Evolutionary conservation across 148 eudicot genomes (phyloP), one percentile per base, ranked within the genome.

Genomic region (Dysphania ambrosioides): DNA sequence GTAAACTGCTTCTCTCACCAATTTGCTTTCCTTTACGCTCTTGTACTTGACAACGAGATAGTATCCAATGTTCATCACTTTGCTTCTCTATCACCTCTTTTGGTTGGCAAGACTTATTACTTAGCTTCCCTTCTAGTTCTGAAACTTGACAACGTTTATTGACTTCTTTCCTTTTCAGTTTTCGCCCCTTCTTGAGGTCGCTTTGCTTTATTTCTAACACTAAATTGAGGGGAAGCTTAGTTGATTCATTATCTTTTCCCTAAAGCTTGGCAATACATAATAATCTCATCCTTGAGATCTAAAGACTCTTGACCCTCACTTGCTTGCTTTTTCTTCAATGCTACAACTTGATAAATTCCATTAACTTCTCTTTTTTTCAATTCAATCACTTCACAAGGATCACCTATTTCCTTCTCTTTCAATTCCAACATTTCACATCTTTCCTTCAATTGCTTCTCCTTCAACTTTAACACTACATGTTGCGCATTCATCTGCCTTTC

Each of bases 151-250:
- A 19, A 24, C 58, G 75, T 9, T 49, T 69, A 31, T 40, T 13
- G 3, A 75, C 8, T 58, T 63, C 49, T 36, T 56, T 70, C 61
- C 64, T 79, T 64, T 64, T 75, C 42, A 61, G 49, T 58, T 69
- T 42, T 49, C 69, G 63, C 16, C 12, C 71, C 58, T n/a, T n/a
- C n/a, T n/a, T n/a, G n/a, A n/a, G n/a, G n/a, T n/a, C n/a, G n/a
- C n/a, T n/a, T n/a, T n/a, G n/a, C n/a, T n/a, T n/a, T n/a, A n/a
- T n/a, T n/a, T n/a, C n/a, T n/a, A n/a, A n/a, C n/a, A n/a, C n/a
- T n/a, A n/a, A n/a, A n/a, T n/a, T n/a, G n/a, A n/a, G n/a, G n/a
- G n/a, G n/a, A n/a, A n/a, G n/a, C n/a, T n/a, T n/a, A n/a, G n/a
- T n/a, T n/a, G n/a, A n/a, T n/a, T n/a, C n/a, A n/a, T n/a, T n/a